A percentile compares a stretch with the other conserved stretches of the same genome.
Evolutionary conservation across 2,329 filamentous ascomycete species (phyloP).

Genomic region (Fusarium lyarnte): DNA sequence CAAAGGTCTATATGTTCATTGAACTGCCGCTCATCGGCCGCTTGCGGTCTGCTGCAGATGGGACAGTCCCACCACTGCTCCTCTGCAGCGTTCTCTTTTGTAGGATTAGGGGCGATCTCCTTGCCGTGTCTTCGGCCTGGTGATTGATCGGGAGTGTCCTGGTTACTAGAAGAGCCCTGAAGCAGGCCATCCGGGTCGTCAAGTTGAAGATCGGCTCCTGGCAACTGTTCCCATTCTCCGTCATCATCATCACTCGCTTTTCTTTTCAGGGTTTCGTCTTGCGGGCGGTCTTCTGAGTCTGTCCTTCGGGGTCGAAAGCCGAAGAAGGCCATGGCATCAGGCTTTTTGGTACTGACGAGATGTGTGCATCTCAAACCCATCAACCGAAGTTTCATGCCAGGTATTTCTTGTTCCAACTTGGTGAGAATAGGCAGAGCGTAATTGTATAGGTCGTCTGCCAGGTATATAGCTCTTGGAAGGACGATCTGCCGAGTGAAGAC

Average conservation of each 20-base stretch:
- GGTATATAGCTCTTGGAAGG: slow-evolving; percentile 74
- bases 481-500: slow-evolving; percentile 85
- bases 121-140: slow-evolving; percentile 55
- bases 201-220: slow-evolving; percentile 67
- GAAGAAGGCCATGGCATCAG: slow-evolving; percentile 81
- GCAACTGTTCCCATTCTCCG: slow-evolving; percentile 72
- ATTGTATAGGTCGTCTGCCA: slow-evolving; percentile 84
- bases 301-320: slow-evolving; percentile 61
- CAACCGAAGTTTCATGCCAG: slow-evolving; percentile 79
- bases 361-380: slow-evolving; percentile 92
- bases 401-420: slow-evolving; percentile 86
- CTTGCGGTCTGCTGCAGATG: slow-evolving; percentile 81
- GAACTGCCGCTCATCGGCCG: slow-evolving; percentile 78
- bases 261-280: slow-evolving; percentile 44
- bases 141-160: slow-evolving; percentile 8
- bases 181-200: slow-evolving; percentile 26
- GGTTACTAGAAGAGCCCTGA: slow-evolving; percentile 11
- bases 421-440: slow-evolving; percentile 82
- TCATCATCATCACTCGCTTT: slow-evolving; percentile 46
- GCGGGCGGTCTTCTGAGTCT: slow-evolving; percentile 28
- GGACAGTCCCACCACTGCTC: slow-evolving; percentile 84
- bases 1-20: slow-evolving; percentile 95
- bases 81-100: slow-evolving; percentile 46
- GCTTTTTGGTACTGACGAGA: slow-evolving; percentile 85
- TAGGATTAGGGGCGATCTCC: slow-evolving; percentile 60